Percentiles rank a stretch among this genome's conserved stretches.
Conservation (phyloP, 2,329 filamentous ascomycete genomes). For the Alternaria novae-zelandiae region DNA sequence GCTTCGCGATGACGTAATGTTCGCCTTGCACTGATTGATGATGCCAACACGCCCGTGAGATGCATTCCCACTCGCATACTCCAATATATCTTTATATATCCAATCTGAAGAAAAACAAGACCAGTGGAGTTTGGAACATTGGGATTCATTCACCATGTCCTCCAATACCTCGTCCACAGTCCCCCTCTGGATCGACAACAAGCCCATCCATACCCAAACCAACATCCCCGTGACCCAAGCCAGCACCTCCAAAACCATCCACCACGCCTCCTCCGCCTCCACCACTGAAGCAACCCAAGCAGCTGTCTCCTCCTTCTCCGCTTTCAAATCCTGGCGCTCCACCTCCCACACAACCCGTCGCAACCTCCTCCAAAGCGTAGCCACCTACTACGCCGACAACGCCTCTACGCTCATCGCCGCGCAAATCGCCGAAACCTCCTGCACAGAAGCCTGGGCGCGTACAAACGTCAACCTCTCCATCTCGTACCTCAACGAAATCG, state of each 20-base stretch:
- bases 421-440: slow-evolving; percentile 64
- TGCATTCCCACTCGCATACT: background rate
- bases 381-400: slow-evolving; percentile 65
- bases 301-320: slow-evolving; percentile 64
- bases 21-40: background rate
- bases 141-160: background rate
- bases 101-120: no score
- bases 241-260: slow-evolving; percentile 55
- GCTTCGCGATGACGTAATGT: background rate
- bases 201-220: slow-evolving; percentile 41
- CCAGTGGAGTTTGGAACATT: background rate
- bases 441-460: slow-evolving; percentile 44
- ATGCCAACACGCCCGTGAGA: background rate
- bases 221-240: slow-evolving; percentile 64
- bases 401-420: slow-evolving; percentile 65
- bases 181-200: slow-evolving; percentile 55
- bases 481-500: slow-evolving; percentile 57
- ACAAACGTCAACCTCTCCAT: slow-evolving; percentile 46
- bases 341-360: slow-evolving; percentile 67
- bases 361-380: slow-evolving; percentile 71
- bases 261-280: slow-evolving; percentile 63
- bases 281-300: slow-evolving; percentile 61
- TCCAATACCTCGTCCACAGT: slow-evolving; percentile 18
- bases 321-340: slow-evolving; percentile 71
- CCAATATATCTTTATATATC: background rate